Evolutionary conservation across 345 rosid genomes (phyloP).

Genomic region (Zanthoxylum bungeanum): DNA sequence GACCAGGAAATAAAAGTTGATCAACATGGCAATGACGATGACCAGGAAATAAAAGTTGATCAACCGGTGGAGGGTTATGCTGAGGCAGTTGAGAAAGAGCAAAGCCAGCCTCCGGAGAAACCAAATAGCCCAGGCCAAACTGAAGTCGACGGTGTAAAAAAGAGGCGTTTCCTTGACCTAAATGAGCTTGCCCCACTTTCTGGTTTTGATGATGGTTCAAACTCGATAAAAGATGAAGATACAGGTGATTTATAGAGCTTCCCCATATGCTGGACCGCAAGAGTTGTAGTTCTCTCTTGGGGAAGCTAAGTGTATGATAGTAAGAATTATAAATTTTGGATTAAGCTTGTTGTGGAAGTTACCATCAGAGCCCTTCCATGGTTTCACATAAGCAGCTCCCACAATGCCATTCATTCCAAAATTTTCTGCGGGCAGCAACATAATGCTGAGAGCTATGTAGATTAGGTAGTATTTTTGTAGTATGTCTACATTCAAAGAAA

Average conservation of each 20-base stretch:
- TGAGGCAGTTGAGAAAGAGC: conserved; percentile 40
- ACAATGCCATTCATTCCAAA: conserved; percentile 29
- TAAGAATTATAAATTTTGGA: conserved; percentile 44
- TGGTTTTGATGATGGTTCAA: conserved; percentile 88
- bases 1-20: conserved; percentile 49
- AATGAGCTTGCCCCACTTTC: conserved; percentile 93
- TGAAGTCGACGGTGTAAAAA: conserved; percentile 49
- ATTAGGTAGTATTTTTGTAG: conserved; percentile 72
- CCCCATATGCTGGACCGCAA: conserved; percentile 30
- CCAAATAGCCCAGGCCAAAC: conserved; percentile 50
- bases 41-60: conserved; percentile 44
- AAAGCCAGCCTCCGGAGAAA: conserved; percentile 41
- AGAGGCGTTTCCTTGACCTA: conserved; percentile 79
- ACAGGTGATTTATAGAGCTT: conserved; percentile 52
- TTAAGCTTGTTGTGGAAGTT: no score
- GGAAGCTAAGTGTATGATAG: conserved; percentile 40
- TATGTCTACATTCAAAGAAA: conserved; percentile 45
- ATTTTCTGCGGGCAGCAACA: conserved; percentile 37
- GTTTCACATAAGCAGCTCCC: conserved; percentile 36
- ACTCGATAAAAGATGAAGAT: conserved; percentile 67
- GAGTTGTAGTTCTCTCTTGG: conserved; percentile 25
- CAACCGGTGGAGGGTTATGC: conserved; percentile 38
- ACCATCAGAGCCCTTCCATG: conserved; percentile 37
- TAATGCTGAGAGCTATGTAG: conserved; percentile 54
- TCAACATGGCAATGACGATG: no score